Conservation (phyloP, 163 green algal genomes). For the Volvox carteri region DNA sequence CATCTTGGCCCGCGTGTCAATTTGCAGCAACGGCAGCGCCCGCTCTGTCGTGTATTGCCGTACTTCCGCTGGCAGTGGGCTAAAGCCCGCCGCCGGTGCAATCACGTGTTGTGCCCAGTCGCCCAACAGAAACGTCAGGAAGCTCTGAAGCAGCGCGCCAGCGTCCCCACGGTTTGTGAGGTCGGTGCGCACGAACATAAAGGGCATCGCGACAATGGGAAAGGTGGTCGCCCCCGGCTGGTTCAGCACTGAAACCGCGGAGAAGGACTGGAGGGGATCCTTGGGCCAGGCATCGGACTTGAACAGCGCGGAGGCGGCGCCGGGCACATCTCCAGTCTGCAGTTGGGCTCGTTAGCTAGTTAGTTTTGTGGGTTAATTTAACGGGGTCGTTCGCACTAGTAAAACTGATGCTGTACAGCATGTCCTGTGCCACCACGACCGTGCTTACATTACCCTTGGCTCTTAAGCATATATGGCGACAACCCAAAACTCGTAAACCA, state of each 20-base stretch:
- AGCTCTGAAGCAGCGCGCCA: constrained; percentile 37
- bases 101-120: background rate
- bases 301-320: constrained; percentile 51
- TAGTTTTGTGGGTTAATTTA: too few species aligned
- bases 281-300: constrained; percentile 52
- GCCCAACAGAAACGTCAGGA: constrained; percentile 42
- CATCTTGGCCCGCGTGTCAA: constrained; percentile 22
- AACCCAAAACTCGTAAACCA: too few species aligned
- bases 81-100: constrained; percentile 21
- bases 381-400: too few species aligned
- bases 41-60: constrained; percentile 33
- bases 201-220: constrained; percentile 60
- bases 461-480: too few species aligned
- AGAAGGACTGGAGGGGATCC: constrained; percentile 45
- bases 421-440: too few species aligned
- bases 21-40: constrained; percentile 55
- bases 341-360: too few species aligned
- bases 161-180: constrained; percentile 23
- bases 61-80: constrained; percentile 34
- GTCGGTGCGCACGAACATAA: constrained; percentile 54
- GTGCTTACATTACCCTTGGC: too few species aligned
- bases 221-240: constrained; percentile 52
- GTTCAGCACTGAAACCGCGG: constrained; percentile 40
- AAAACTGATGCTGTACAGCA: too few species aligned
- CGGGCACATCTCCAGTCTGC: constrained; percentile 39